Percentiles rank a stretch among this genome's conserved stretches.
phyloP scores from a whole-genome alignment of 176 grass and related monocot species.

The Sorghum bicolor region Sorghum_bicolor_NCBIv3 NC_012873.2:55322001-55322500 shows the following conservation, averaged over 20 bases:
- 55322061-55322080: slow-evolving; percentile 9
- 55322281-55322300: background rate
- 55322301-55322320: too few species aligned
- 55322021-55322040: background rate
- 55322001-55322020: background rate
- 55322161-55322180: slow-evolving; percentile 24
- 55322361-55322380: too few species aligned
- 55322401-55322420: too few species aligned
- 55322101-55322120: background rate
- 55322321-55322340: background rate
- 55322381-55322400: too few species aligned
- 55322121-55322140: slow-evolving; percentile 12
- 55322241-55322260: slow-evolving; percentile 19
- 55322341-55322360: too few species aligned
- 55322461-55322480: too few species aligned
- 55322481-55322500: too few species aligned
- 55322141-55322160: slow-evolving; percentile 25
- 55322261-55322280: background rate
- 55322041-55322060: slow-evolving; percentile 21
- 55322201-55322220: slow-evolving; percentile 38
- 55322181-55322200: slow-evolving; percentile 39
- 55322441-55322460: too few species aligned
- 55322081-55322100: slow-evolving; percentile 26
- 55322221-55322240: slow-evolving; percentile 34
- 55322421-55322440: too few species aligned